Base-by-base conservation (phyloP, 495 filamentous ascomycete genomes). In the Penicillium daleae region DNA sequence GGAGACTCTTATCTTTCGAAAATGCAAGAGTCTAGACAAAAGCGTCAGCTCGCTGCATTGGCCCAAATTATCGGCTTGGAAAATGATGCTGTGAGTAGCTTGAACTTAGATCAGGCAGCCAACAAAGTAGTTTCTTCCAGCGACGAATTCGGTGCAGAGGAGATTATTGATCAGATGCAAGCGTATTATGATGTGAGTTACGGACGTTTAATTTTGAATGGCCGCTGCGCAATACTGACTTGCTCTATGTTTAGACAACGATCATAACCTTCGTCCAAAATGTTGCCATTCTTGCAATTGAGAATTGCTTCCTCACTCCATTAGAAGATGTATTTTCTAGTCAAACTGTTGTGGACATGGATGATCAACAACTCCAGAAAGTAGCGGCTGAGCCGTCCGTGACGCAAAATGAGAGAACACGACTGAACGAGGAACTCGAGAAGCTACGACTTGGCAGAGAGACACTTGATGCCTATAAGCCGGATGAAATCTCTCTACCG, bases 191-290 rank as follows among this genome's bases (percentile, higher is more conserved):
- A 75, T 22, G 75, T 78, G 60, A 69, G 69, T 70, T 17, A n/a
- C 21, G n/a, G n/a, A n/a, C n/a, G n/a, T n/a, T n/a, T n/a, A n/a
- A n/a, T n/a, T n/a, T n/a, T n/a, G n/a, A n/a, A n/a, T n/a, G n/a
- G n/a, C n/a, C n/a, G n/a, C n/a, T n/a, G n/a, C n/a, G n/a, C 56
- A 29, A 32, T 27, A 9, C 37, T 61, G 19, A 49, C 31, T 6
- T 19, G 13, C 44, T 9, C 9, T 33, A 33, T 7, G 1, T 21
- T 21, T 59, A 89, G 88, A 82, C 85, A 65, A 82, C 87, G 0
- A 68, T 87, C 56, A 79, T 83, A 62, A 80, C 78, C 0, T 88
- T 91, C 66, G 71, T 87, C n/a, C 86, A 91, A 39, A 85, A 89
- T 46, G 63, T 90, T 27, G 77, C 82, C 17, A 80, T 79, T 5